Percentiles rank a stretch among this genome's conserved stretches.
Evolutionary conservation across 148 eudicot genomes (phyloP).

Genomic region (Polygonum maritimum): DNA sequence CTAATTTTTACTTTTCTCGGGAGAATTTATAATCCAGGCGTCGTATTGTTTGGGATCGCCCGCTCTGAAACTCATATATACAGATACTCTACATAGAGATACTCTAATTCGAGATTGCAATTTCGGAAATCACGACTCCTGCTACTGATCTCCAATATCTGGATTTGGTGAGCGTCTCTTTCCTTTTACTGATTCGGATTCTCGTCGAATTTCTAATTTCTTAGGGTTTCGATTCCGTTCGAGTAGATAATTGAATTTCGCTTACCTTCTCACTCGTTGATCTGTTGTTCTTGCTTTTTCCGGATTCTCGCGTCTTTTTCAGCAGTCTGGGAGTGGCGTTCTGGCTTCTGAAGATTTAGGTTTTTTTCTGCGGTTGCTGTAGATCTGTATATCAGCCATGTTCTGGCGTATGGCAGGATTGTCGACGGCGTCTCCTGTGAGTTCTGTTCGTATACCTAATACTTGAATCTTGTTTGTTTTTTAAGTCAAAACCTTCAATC

Average conservation of each 20-base stretch:
- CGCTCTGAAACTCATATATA: background rate
- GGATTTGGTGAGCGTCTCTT: background rate
- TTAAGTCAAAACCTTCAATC: background rate
- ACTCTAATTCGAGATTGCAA: background rate
- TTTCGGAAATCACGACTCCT: background rate
- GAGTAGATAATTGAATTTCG: background rate
- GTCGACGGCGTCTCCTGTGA: slow-evolving; percentile 90
- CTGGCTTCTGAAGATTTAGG: background rate
- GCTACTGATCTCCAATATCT: background rate
- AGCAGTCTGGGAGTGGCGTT: background rate
- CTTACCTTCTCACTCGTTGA: background rate
- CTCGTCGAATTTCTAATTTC: background rate
- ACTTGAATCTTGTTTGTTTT: slow-evolving; percentile 2
- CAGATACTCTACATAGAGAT: slow-evolving; percentile 2
- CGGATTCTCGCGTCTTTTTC: background rate
- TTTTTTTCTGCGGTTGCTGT: background rate
- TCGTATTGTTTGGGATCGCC: slow-evolving; percentile 4
- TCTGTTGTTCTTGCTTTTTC: background rate
- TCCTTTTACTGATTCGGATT: background rate
- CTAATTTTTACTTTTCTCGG: background rate
- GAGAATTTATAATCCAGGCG: background rate
- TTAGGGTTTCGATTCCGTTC: slow-evolving; percentile 7
- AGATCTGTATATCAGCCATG: slow-evolving; percentile 35
- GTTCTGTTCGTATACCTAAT: slow-evolving; percentile 9
- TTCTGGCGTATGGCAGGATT: slow-evolving; percentile 98